These are phyloP conservation scores for Ambrosiella cleistominuta DNA, from an alignment of 2,329 filamentous ascomycete genomes.

Conservation along the genomic window DNA sequence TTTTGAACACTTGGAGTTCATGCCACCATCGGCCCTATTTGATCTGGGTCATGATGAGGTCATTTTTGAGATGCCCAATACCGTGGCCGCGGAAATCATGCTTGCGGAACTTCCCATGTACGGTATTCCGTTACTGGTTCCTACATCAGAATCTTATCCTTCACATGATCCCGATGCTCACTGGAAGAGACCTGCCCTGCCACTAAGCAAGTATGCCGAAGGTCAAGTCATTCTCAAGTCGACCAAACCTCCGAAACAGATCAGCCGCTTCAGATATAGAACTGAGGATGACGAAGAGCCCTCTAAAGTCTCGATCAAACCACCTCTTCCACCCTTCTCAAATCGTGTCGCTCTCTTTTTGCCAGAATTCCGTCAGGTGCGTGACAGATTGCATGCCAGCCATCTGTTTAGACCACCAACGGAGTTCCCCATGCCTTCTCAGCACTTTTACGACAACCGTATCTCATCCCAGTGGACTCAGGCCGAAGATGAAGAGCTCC, in stretches of 20 bases:
- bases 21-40: slow-evolving; percentile 65
- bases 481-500: slow-evolving; percentile 78
- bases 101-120: slow-evolving; percentile 70
- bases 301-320: slow-evolving; percentile 15
- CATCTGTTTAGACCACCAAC: slow-evolving; percentile 88
- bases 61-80: slow-evolving; percentile 59
- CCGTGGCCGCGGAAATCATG: slow-evolving; percentile 57
- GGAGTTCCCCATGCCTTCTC: slow-evolving; percentile 77
- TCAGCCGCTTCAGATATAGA: slow-evolving; percentile 65
- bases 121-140: slow-evolving; percentile 42
- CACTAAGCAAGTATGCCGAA: slow-evolving; percentile 72
- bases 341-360: slow-evolving; percentile 74
- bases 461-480: slow-evolving; percentile 81
- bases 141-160: slow-evolving; percentile 36
- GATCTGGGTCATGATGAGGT: slow-evolving; percentile 67
- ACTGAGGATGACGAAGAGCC: slow-evolving; percentile 52
- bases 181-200: slow-evolving; percentile 62
- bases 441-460: slow-evolving; percentile 77
- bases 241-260: slow-evolving; percentile 51
- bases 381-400: slow-evolving; percentile 75
- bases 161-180: slow-evolving; percentile 50
- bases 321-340: slow-evolving; percentile 41
- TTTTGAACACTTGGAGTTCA: slow-evolving; percentile 25
- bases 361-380: slow-evolving; percentile 72
- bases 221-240: slow-evolving; percentile 57